Evolutionary conservation across 2,329 filamentous ascomycete species (phyloP).

Genomic region (Malbranchea cinnamomea): DNA sequence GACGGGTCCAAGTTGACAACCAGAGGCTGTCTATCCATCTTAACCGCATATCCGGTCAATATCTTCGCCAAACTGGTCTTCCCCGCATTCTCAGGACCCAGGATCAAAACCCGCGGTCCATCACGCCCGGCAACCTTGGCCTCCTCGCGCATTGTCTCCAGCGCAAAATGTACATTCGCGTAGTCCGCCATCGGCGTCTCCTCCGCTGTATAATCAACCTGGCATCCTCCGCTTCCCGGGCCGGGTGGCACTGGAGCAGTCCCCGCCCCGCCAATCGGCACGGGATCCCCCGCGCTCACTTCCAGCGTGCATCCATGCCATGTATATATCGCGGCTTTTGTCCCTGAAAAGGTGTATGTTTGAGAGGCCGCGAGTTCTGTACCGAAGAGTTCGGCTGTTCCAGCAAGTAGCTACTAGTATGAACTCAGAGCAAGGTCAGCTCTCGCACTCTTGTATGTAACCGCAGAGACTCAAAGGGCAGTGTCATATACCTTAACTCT

Average conservation of each 20-base stretch:
- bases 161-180: slow-evolving; percentile 74
- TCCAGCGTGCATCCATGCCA: slow-evolving; percentile 85
- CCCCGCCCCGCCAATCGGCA: slow-evolving; percentile 13
- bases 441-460: slow-evolving; percentile 10
- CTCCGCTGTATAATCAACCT: slow-evolving; percentile 54
- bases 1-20: slow-evolving; percentile 73
- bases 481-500: slow-evolving; percentile 34
- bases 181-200: slow-evolving; percentile 71
- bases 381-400: slow-evolving; percentile 86
- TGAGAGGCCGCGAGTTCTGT: slow-evolving; percentile 76
- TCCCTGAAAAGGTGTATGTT: slow-evolving; percentile 64
- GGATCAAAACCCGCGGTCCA: slow-evolving; percentile 71
- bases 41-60: slow-evolving; percentile 64
- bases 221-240: slow-evolving; percentile 43
- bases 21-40: slow-evolving; percentile 57
- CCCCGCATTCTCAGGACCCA: slow-evolving; percentile 62
- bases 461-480: slow-evolving; percentile 5
- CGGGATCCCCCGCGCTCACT: slow-evolving; percentile 46
- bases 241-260: slow-evolving; percentile 13
- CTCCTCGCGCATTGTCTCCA: slow-evolving; percentile 55
- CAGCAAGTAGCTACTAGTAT: slow-evolving; percentile 50
- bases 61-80: slow-evolving; percentile 72
- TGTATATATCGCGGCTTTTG: slow-evolving; percentile 78
- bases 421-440: slow-evolving; percentile 13
- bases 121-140: slow-evolving; percentile 36